Percentiles rank a stretch among this genome's conserved stretches.
Evolutionary conservation across 228 moss, liverwort and hornwort species (phyloP).

Genomic region (Sphagnum magellanicum): DNA sequence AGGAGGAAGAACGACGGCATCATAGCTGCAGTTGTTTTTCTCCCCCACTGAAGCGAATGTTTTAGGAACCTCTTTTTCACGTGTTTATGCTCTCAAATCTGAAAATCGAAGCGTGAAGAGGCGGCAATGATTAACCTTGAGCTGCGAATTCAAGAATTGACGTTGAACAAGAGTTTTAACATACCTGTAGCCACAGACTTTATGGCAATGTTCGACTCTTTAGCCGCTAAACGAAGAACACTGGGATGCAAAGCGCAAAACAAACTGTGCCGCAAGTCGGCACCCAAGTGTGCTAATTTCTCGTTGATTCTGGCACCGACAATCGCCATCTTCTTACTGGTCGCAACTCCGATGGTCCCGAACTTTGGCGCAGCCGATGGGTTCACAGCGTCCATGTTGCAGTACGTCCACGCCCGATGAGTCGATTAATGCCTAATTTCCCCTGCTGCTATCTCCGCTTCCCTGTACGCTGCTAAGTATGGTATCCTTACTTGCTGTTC

Average conservation of each 20-base stretch:
- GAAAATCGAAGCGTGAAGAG: too few species aligned
- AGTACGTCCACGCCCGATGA: too few species aligned
- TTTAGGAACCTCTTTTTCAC: too few species aligned
- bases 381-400: too few species aligned
- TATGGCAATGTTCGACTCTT: conserved; percentile 42
- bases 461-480: too few species aligned
- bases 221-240: conserved; percentile 25
- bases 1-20: too few species aligned
- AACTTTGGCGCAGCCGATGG: conserved; percentile 10
- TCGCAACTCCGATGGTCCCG: conserved; percentile 12
- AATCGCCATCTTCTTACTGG: conserved; percentile 41
- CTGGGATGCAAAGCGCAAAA: conserved; percentile 34
- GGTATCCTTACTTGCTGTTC: too few species aligned
- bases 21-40: too few species aligned
- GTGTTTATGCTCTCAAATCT: too few species aligned
- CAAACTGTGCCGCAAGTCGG: conserved; percentile 35
- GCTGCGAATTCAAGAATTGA: neutral
- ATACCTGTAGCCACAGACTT: conserved; percentile 53
- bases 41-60: too few species aligned
- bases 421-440: too few species aligned
- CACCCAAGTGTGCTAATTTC: conserved; percentile 42
- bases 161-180: neutral
- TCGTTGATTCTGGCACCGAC: conserved; percentile 28
- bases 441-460: too few species aligned
- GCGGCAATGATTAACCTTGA: neutral